These are phyloP conservation scores for Cephalotrichum gorgonifer DNA, from an alignment of 2,329 filamentous ascomycete genomes.

Conservation along the genomic window DNA sequence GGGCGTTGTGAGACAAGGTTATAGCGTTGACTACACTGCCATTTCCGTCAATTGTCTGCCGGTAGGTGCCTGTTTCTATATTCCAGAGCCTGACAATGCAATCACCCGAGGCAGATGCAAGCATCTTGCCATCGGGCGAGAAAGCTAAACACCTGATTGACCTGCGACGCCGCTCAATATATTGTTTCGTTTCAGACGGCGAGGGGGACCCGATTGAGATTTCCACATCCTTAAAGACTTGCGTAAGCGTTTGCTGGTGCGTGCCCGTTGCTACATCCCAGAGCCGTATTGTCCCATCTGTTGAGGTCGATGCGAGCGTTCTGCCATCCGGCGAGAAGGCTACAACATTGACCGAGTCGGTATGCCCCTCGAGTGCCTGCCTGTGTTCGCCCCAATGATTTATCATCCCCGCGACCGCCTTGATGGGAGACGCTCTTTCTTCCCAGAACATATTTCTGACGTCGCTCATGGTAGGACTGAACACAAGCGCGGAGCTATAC, in stretches of 20 bases:
- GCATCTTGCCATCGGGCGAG: no score
- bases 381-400: slow-evolving; percentile 5
- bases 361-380: slow-evolving; percentile 13
- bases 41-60: no score
- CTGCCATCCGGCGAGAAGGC: neutral
- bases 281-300: neutral
- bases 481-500: slow-evolving; percentile 21
- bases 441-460: slow-evolving; percentile 9
- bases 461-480: slow-evolving; percentile 16
- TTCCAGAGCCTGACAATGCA: no score
- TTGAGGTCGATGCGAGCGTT: neutral
- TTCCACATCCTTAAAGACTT: no score
- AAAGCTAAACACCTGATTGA: no score
- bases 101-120: no score
- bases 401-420: neutral
- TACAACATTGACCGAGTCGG: neutral
- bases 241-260: neutral
- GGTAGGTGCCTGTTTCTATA: no score
- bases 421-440: slow-evolving; percentile 11
- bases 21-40: no score
- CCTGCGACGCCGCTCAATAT: no score
- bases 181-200: no score
- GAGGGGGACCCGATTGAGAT: no score
- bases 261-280: neutral
- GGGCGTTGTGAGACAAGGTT: no score